Conservation (phyloP, 1,284 basidiomycete species). For the Boletus subluridellus region DNA sequence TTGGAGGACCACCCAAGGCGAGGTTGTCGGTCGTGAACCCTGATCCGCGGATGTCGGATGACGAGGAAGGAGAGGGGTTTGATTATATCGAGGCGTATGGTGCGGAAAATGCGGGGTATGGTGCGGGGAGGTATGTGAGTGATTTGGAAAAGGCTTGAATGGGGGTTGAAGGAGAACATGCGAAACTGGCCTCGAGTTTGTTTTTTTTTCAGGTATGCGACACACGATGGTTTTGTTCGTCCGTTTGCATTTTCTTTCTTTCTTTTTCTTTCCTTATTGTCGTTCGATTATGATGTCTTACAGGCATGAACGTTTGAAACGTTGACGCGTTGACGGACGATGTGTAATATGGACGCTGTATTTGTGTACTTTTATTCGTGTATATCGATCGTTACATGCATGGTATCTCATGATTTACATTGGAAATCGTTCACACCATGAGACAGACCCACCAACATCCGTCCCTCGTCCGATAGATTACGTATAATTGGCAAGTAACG, state of each 20-base stretch:
- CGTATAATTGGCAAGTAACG: too few relatives aligned
- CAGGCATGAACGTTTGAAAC: neutral
- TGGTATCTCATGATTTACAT: neutral
- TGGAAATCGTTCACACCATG: neutral
- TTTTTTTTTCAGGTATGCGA: neutral
- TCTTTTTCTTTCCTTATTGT: neutral
- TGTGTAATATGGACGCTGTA: neutral
- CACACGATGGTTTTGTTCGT: neutral
- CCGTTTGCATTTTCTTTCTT: neutral
- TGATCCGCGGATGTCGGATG: conserved; percentile 33
- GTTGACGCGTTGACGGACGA: neutral
- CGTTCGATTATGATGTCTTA: neutral
- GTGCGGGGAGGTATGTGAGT: conserved; percentile 29
- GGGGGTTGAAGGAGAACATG: neutral
- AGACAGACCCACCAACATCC: neutral
- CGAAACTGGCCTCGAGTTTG: neutral
- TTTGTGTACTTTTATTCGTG: neutral
- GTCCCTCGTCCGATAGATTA: neutral
- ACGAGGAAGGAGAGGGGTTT: conserved; percentile 49
- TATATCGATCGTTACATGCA: neutral
- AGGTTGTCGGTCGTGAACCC: conserved; percentile 31
- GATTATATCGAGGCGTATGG: conserved; percentile 59
- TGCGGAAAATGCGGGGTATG: conserved; percentile 23
- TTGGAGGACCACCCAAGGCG: conserved; percentile 21
- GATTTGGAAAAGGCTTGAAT: conserved; percentile 21